A percentile compares a stretch with the other conserved stretches of the same genome.
These are phyloP conservation scores for Auriculariales sp. DNA, from an alignment of 768 basidiomycete genomes.

Conservation along the genomic window DNA sequence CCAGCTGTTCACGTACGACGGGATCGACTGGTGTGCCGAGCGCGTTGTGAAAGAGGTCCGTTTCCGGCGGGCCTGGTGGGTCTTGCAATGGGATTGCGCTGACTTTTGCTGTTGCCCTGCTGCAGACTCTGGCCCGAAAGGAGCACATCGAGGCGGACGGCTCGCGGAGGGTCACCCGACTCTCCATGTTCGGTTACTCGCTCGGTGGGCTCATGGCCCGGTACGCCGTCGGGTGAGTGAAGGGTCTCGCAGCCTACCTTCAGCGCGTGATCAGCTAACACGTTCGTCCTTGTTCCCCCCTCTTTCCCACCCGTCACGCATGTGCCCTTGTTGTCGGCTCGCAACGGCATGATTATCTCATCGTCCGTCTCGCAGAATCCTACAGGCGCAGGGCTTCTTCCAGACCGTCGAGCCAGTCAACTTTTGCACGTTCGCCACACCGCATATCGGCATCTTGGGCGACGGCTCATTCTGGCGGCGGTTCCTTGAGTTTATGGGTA, in stretches of 20 bases:
- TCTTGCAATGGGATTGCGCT: neutral
- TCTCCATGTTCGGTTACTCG: conserved; percentile 66
- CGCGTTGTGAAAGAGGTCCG: conserved; percentile 65
- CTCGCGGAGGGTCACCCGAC: conserved; percentile 45
- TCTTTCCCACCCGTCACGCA: no score
- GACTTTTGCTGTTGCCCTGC: neutral
- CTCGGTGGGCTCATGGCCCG: conserved; percentile 74
- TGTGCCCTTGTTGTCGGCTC: no score
- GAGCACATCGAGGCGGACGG: conserved; percentile 31
- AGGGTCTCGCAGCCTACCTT: neutral
- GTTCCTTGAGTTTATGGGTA: conserved; percentile 40
- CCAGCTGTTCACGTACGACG: conserved; percentile 50
- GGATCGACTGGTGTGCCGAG: conserved; percentile 74
- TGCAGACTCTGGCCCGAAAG: conserved; percentile 43
- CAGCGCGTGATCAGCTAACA: no score
- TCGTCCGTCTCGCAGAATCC: conserved; percentile 31
- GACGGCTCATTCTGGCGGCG: conserved; percentile 46
- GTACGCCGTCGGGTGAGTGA: conserved; percentile 52
- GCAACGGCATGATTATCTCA: no score
- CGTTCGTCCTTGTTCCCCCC: no score
- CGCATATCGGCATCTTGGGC: conserved; percentile 60
- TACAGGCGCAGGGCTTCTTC: conserved; percentile 60
- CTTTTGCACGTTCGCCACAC: conserved; percentile 74
- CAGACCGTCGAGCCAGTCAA: conserved; percentile 54
- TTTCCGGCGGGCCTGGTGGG: neutral